Evolutionary conservation across 2,329 filamentous ascomycete species (phyloP).

Genomic region (Cytospora schulzeri): DNA sequence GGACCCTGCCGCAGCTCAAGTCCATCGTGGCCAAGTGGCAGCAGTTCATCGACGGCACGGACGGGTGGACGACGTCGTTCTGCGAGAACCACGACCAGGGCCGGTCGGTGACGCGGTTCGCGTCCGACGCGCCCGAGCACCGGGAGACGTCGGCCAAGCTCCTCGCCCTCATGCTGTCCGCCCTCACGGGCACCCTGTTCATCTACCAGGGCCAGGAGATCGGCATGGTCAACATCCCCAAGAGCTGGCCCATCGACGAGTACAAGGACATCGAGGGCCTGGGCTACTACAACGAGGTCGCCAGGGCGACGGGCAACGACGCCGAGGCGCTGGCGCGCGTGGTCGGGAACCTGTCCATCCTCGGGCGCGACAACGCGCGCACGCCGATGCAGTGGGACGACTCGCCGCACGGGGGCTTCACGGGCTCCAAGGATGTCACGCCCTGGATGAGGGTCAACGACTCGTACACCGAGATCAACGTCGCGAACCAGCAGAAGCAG

Average conservation of each 20-base stretch:
- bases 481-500: slow-evolving; percentile 48
- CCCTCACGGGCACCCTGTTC: slow-evolving; percentile 56
- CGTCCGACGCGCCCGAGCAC: slow-evolving; percentile 45
- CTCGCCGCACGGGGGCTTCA: slow-evolving; percentile 62
- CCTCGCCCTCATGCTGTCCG: slow-evolving; percentile 51
- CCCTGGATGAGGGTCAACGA: slow-evolving; percentile 67
- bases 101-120: slow-evolving; percentile 56
- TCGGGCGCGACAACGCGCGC: slow-evolving; percentile 68
- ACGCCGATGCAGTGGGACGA: slow-evolving; percentile 69
- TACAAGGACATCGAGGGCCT: slow-evolving; percentile 53
- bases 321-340: slow-evolving; percentile 47
- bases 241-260: slow-evolving; percentile 49
- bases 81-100: slow-evolving; percentile 67
- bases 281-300: slow-evolving; percentile 47
- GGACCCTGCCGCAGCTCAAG: slow-evolving; percentile 52
- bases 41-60: slow-evolving; percentile 52
- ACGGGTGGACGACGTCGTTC: slow-evolving; percentile 62
- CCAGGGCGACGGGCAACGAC: slow-evolving; percentile 33
- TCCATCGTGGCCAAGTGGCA: slow-evolving; percentile 52
- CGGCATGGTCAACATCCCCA: slow-evolving; percentile 58
- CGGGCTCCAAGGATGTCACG: slow-evolving; percentile 42
- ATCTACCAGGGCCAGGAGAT: slow-evolving; percentile 65
- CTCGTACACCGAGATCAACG: slow-evolving; percentile 58
- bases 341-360: slow-evolving; percentile 55
- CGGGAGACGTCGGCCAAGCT: slow-evolving; percentile 53